Percentiles rank a stretch among this genome's conserved stretches.
Evolutionary conservation across 1,139 yeast genomes (phyloP).

Genomic region (Blastobotrys arbuscula): DNA sequence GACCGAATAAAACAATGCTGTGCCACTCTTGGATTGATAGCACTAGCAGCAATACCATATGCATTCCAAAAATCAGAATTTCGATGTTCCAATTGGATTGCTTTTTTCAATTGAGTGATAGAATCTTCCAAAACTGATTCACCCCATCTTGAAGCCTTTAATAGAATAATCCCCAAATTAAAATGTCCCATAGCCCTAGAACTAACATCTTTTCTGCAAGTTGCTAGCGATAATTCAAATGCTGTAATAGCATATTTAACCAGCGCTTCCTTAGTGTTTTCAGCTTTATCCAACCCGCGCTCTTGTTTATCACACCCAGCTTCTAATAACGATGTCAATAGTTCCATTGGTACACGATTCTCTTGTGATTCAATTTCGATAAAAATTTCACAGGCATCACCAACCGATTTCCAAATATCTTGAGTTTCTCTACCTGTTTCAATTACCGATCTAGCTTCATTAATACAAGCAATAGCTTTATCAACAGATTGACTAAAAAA

Average conservation of each 20-base stretch:
- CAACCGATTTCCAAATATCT: slow-evolving; percentile 50
- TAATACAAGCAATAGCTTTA: slow-evolving; percentile 37
- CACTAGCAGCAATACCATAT: slow-evolving; percentile 64
- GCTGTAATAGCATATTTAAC: slow-evolving; percentile 18
- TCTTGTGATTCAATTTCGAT: slow-evolving; percentile 40
- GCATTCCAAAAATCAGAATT: slow-evolving; percentile 77
- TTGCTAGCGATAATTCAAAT: slow-evolving; percentile 28
- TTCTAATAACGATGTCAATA: slow-evolving; percentile 6
- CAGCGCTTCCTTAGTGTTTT: slow-evolving; percentile 22
- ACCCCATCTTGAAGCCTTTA: slow-evolving; percentile 41
- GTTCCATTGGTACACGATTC: slow-evolving; percentile 37
- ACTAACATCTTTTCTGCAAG: slow-evolving; percentile 30
- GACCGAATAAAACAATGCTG: slow-evolving; percentile 94
- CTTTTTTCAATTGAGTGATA: slow-evolving; percentile 52
- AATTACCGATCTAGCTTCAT: slow-evolving; percentile 29
- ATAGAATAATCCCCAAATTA: slow-evolving; percentile 65
- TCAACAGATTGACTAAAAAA: slow-evolving; percentile 60
- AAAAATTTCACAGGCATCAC: slow-evolving; percentile 46
- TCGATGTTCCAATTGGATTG: slow-evolving; percentile 65
- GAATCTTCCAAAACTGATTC: slow-evolving; percentile 42
- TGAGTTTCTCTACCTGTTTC: slow-evolving; percentile 33
- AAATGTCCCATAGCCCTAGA: slow-evolving; percentile 51
- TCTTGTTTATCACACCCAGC: slow-evolving; percentile 8
- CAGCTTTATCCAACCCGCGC: slow-evolving; percentile 10
- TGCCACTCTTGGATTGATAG: slow-evolving; percentile 61